Base-by-base conservation (phyloP, 208 protist species). In the Trypanosoma cruzi region DNA sequence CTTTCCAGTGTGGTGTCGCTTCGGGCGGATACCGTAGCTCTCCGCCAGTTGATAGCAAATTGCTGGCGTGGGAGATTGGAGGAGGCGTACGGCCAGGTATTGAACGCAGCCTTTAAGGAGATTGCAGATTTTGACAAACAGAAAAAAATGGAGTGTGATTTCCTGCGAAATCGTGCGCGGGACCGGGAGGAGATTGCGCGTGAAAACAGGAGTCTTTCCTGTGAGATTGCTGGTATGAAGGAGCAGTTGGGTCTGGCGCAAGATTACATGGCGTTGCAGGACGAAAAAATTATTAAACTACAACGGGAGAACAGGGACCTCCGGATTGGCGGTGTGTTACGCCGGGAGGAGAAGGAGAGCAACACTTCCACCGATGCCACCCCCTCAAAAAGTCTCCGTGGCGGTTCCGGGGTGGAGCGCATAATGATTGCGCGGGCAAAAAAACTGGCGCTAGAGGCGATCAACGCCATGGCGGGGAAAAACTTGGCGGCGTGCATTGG, bases 11-110 rank as follows among this genome's bases (percentile, higher is more conserved):
- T 97, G 26, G 40, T 46, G 24, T 69, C 86, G 31, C 65, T 94
- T 10, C 79, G 95, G 3, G 56, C 72, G 1, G 72, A 65, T n/a
- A 63, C 86, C 20, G 55, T 79, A 22, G 76, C 55, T 0, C 70
- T 98, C 22, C 91, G 86, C 0, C 56, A 85, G 22, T 81, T 90
- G 57, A 68, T 96, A 22, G 74, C 81, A 58, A 48, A 84, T 40
- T 76, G 86, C 68, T 93, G 93, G 61, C 58, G 88, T 28, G 85
- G 93, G 60, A 88, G 93, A 54, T 77, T 84, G n/a, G 78, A 85
- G 20, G 92, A 92, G 5, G 86, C 88, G 18, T 98, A 73, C 46
- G 52, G 66, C 10, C 44, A 22, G 20, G 46, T 73, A 29, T 64
- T 83, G 71, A 50, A 37, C 7, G 74, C 61, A 14, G 56, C 56